Evolutionary conservation across 139 green algal genomes (phyloP).

Genomic region (Auxenochlorella pyrenoidosa): DNA sequence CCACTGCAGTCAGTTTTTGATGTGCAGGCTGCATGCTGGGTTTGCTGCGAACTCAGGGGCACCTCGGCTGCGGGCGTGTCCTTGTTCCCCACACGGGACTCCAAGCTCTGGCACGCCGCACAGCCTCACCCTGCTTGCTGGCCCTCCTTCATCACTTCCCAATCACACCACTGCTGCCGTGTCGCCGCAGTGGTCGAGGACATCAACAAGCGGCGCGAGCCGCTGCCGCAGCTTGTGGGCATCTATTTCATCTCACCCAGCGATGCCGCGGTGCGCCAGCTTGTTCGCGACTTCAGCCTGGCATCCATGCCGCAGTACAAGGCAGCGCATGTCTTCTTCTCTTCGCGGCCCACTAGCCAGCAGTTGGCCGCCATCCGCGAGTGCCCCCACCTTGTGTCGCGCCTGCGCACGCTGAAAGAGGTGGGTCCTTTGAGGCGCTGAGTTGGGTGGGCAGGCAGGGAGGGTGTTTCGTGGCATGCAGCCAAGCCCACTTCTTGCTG

Average conservation of each 20-base stretch:
- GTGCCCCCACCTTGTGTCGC: conserved; percentile 46
- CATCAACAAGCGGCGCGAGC: conserved; percentile 74
- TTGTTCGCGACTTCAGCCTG: conserved; percentile 74
- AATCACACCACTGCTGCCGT: not conserved
- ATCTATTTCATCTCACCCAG: conserved; percentile 93
- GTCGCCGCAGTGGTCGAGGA: conserved; percentile 81
- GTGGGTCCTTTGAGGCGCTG: conserved; percentile 29
- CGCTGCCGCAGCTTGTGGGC: conserved; percentile 68
- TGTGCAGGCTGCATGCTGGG: too few species aligned
- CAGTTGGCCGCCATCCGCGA: conserved; percentile 64
- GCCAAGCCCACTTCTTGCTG: too few species aligned
- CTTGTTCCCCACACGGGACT: too few species aligned
- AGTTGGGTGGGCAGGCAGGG: not conserved
- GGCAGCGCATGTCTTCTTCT: conserved; percentile 93
- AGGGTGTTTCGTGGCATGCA: not conserved
- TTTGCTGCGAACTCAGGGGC: too few species aligned
- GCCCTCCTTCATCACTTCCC: not conserved
- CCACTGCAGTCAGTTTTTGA: too few species aligned
- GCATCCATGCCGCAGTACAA: conserved; percentile 62
- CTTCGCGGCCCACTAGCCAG: conserved; percentile 54
- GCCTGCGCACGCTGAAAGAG: conserved; percentile 81
- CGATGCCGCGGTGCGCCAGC: conserved; percentile 46
- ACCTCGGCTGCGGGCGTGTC: too few species aligned
- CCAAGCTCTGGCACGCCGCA: not conserved
- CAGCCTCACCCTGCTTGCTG: not conserved